Base-by-base conservation (phyloP, 257 asterid species). In the Henckelia pumila region DNA sequence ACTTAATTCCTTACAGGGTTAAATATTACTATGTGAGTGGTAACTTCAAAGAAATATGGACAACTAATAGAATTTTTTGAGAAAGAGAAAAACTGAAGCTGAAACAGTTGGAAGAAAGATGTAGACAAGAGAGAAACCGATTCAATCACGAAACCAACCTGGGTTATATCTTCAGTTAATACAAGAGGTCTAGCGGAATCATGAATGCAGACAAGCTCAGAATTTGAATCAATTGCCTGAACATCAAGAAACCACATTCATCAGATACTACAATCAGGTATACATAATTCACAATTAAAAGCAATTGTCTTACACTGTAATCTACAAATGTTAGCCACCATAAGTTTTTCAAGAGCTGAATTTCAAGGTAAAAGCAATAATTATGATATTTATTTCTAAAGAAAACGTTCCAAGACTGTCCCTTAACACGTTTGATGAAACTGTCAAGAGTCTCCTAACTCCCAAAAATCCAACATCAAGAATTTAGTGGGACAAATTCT, bases 161-260 rank as follows among this genome's bases (percentile, higher is more conserved):
- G 87, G 56, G 78, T 79, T 24, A 91, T 76, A 71, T 94, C 99
- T 76, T 59, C 84, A 71, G 88, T 69, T 73, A 72, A 72, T 70
- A 88, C 89, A 59, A 94, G 84, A 64, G 99, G 99, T 81, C 99
- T 91, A 56, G 99, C 97, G 72, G 99, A 91, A 79, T 91, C 99
- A 78, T 94, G 99, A 71, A 91, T 87, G 81, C 99, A 94, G 63
- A 84, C 92, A 44, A 94, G 89, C 76, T 91, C 88, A 6, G 96
- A 77, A 71, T 68, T 82, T 75, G 76, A 75, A 94, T 88, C 93
- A 64, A 82, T 79, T 62, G 79, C 95, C 99, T 93, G 84, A 68
- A 14, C 33, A 81, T 29, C 68, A 56, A 61, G 72, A 73, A 61
- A 47, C 29, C 56, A 57, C 30, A 40, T 47, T 58, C 21, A 57